These are phyloP conservation scores for Mangifera indica DNA, from an alignment of 345 rosid species.

Conservation along the genomic window DNA sequence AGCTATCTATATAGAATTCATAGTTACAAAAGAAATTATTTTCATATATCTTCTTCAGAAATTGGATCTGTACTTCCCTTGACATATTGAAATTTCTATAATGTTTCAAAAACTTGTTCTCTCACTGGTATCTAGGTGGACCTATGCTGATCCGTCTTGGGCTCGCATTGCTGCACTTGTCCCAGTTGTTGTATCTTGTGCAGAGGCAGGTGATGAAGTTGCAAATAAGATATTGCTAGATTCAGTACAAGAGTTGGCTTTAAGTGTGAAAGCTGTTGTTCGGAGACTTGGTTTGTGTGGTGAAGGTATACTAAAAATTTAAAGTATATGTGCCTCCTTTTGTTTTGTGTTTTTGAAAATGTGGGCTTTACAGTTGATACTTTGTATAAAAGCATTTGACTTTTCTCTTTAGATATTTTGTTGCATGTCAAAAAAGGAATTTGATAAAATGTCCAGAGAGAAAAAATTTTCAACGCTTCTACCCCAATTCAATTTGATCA, in stretches of 20 bases:
- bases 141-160: conserved; percentile 80
- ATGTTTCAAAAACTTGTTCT: conserved; percentile 13
- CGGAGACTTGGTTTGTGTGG: conserved; percentile 61
- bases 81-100: conserved; percentile 7
- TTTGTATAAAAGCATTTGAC: background rate
- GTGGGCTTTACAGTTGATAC: background rate
- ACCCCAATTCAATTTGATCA: background rate
- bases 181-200: conserved; percentile 69
- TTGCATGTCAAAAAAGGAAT: background rate
- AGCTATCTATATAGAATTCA: background rate
- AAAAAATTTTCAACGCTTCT: background rate
- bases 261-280: conserved; percentile 76
- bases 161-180: conserved; percentile 81
- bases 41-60: background rate
- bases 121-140: conserved; percentile 48
- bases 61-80: background rate
- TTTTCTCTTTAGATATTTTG: background rate
- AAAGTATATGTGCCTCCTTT: background rate
- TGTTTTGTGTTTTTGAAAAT: too few species aligned
- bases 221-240: conserved; percentile 55
- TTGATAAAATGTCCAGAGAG: background rate
- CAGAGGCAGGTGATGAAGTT: conserved; percentile 69
- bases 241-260: conserved; percentile 63
- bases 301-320: conserved; percentile 39
- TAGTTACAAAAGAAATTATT: background rate